These are phyloP conservation scores for Paramecium sexaurelia DNA, from an alignment of 73 alveolate genomes.

Conservation along the genomic window DNA sequence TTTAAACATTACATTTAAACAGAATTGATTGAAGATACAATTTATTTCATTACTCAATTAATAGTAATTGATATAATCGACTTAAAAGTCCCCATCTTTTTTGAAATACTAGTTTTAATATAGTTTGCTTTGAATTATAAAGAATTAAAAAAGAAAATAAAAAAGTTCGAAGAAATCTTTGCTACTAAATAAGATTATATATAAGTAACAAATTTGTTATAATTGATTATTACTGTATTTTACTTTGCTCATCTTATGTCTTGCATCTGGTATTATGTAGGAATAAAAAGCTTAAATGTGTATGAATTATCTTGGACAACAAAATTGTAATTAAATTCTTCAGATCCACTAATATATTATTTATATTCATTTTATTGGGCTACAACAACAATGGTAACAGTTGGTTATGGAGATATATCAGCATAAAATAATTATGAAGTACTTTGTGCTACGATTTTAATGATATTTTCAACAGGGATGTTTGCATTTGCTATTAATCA, in stretches of 20 bases:
- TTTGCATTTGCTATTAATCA: conserved; percentile 59
- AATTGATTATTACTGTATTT: background rate
- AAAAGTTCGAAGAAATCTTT: background rate
- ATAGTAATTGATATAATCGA: background rate
- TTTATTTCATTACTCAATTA: background rate
- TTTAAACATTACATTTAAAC: background rate
- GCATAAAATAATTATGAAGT: conserved; percentile 56
- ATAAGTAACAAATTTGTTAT: background rate
- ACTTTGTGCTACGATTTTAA: conserved; percentile 35
- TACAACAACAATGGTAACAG: conserved; percentile 67
- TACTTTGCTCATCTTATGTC: conserved; percentile 53
- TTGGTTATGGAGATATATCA: conserved; percentile 65
- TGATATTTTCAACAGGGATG: conserved; percentile 59
- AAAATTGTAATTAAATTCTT: background rate
- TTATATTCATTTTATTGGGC: conserved; percentile 65
- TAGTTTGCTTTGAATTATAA: background rate
- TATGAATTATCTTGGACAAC: background rate
- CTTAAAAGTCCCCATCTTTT: background rate
- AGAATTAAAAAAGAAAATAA: background rate
- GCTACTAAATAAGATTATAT: background rate
- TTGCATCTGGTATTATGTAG: conserved; percentile 38
- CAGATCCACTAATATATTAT: background rate
- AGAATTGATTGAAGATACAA: background rate
- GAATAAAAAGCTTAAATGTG: background rate
- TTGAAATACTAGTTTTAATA: background rate